Conservation (phyloP, 2,329 filamentous ascomycete genomes). For the Colletotrichum zoysiae region DNA sequence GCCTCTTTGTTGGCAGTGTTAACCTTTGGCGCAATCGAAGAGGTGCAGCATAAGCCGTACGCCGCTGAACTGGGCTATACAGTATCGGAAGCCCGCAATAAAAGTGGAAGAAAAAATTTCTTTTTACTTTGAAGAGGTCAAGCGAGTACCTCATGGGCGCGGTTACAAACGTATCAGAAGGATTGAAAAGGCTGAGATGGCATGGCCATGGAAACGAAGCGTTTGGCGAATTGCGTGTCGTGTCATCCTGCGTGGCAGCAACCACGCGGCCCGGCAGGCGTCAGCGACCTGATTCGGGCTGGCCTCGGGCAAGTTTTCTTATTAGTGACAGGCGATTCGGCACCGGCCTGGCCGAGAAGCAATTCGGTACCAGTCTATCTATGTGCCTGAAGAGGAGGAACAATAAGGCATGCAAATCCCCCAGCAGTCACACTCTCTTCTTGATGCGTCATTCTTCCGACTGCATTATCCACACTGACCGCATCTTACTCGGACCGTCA, state of each 20-base stretch:
- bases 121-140: neutral
- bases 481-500: neutral
- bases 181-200: no score
- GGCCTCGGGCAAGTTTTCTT: neutral
- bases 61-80: neutral
- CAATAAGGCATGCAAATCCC: no score
- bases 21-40: neutral
- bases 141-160: no score
- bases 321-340: conserved; percentile 13
- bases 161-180: neutral
- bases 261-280: conserved; percentile 23
- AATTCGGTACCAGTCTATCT: no score
- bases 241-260: neutral
- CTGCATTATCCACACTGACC: neutral
- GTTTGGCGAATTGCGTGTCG: conserved; percentile 5
- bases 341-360: neutral
- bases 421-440: neutral
- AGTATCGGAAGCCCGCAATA: neutral
- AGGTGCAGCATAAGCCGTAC: neutral
- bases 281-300: neutral
- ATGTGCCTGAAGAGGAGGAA: no score
- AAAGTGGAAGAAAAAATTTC: neutral
- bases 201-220: neutral
- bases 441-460: neutral
- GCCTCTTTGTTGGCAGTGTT: neutral